A percentile compares a stretch with the other conserved stretches of the same genome.
Conservation (phyloP, 345 rosid genomes). For the Moringa oleifera region DNA sequence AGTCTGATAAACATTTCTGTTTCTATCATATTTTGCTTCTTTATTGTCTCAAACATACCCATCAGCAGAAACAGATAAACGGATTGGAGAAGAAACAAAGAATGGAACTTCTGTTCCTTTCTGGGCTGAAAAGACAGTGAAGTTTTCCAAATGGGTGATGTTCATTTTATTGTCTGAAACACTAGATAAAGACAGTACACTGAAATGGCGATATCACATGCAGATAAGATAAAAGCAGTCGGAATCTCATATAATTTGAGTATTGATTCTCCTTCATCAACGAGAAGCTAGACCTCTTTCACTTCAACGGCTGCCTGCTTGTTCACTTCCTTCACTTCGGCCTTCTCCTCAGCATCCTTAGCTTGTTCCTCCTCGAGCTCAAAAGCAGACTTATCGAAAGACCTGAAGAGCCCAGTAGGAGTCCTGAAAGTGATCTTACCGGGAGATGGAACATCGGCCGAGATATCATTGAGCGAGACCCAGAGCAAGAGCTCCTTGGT, state of each 20-base stretch:
- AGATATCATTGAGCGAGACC: constrained; percentile 61
- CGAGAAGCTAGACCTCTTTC: constrained; percentile 29
- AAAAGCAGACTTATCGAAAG: constrained; percentile 69
- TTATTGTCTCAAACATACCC: no score
- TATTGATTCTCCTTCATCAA: no score
- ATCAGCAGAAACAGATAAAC: no score
- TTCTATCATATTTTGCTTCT: no score
- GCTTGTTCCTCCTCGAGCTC: constrained; percentile 39
- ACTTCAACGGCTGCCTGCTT: constrained; percentile 27
- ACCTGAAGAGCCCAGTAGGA: constrained; percentile 66
- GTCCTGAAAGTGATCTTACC: constrained; percentile 74
- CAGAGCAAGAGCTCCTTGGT: constrained; percentile 82
- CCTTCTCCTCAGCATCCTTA: constrained; percentile 26
- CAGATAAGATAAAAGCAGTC: no score
- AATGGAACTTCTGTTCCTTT: no score
- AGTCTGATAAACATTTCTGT: no score
- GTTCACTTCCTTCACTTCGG: constrained; percentile 22
- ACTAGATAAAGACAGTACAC: neutral
- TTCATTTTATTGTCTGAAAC: neutral
- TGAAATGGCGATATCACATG: neutral
- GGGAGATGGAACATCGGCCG: constrained; percentile 37
- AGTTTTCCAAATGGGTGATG: no score
- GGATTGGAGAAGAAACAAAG: no score
- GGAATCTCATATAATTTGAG: no score
- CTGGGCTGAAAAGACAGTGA: no score